Conservation (phyloP, 1,139 yeast species). For the Candida frijolesensis region DNA sequence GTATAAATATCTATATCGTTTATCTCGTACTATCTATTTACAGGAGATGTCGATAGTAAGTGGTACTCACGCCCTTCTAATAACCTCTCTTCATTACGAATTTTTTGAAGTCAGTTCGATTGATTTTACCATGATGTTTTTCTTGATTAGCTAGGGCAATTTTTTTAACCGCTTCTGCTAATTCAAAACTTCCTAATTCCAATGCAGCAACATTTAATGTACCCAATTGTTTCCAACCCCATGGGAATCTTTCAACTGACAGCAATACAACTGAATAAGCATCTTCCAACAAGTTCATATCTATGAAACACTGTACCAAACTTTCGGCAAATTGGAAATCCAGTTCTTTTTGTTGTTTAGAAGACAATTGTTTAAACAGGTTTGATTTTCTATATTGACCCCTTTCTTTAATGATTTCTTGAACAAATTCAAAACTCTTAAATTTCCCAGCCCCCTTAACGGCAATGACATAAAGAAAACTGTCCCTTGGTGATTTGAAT, state of each 20-base stretch:
- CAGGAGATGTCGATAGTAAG: neutral
- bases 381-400: constrained; percentile 67
- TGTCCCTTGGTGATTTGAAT: constrained; percentile 44
- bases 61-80: constrained; percentile 13
- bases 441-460: constrained; percentile 66
- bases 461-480: constrained; percentile 61
- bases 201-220: constrained; percentile 50
- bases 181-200: constrained; percentile 49
- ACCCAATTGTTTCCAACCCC: constrained; percentile 66
- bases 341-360: constrained; percentile 41
- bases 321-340: constrained; percentile 73
- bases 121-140: constrained; percentile 42
- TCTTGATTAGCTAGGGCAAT: constrained; percentile 37
- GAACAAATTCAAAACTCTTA: constrained; percentile 58
- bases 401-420: constrained; percentile 72
- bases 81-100: constrained; percentile 37
- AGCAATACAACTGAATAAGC: constrained; percentile 70
- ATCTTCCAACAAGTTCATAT: constrained; percentile 59
- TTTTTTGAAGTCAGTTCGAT: constrained; percentile 33
- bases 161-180: constrained; percentile 38
- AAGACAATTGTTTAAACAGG: constrained; percentile 43
- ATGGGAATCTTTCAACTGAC: constrained; percentile 67
- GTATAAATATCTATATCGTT: neutral
- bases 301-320: constrained; percentile 58
- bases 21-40: constrained; percentile 2